Evolutionary conservation across 78 protist genomes (phyloP), one percentile per base, ranked within the genome.

Genomic region (Isochrysis galbana): DNA sequence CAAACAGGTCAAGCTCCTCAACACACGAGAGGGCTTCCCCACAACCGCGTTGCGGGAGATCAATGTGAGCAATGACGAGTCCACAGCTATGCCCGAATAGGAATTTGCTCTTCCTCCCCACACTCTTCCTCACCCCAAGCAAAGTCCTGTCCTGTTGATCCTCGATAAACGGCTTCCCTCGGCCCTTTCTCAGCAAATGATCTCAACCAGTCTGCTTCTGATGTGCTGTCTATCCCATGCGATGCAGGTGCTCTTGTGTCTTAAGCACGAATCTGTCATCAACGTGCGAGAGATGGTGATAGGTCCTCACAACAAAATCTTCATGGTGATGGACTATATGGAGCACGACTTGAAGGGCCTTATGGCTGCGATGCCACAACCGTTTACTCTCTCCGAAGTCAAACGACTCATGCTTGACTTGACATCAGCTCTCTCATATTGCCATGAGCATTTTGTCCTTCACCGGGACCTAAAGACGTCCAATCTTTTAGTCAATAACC

Each of bases 261-360:
- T 84, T 41, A 0, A 36, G 54, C 95, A 93, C 90, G 38, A 0
- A 34, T 74, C 90, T 89, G 39, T 93, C 21, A 69, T 93, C 70
- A 80, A 93, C 54, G 89, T 77, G 23, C 82, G 48, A 41, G 95
- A 93, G 89, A 51, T 93, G 77, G 51, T 19, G 26, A 44, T 32
- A 26, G 39, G 36, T 41, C 0, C 39, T 41, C 14, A 10, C 38
- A 0, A 46, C 92, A 44, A 89, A 29, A 23, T 93, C 34, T 93
- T 89, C 89, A 91, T 93, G 95, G 95, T 91, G 83, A 93, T 93
- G 95, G 95, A 93, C 90, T 93, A 23, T 45, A 87, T 93, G 89
- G 95, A 93, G 93, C 88, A 89, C 45, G 95, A 93, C 90, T 42
- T 93, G 23, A 70, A 74, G 48, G 34, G 45, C 25, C 89, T 93